Conservation (phyloP, 116 monocot species). For the Phalaenopsis hybrid region DNA sequence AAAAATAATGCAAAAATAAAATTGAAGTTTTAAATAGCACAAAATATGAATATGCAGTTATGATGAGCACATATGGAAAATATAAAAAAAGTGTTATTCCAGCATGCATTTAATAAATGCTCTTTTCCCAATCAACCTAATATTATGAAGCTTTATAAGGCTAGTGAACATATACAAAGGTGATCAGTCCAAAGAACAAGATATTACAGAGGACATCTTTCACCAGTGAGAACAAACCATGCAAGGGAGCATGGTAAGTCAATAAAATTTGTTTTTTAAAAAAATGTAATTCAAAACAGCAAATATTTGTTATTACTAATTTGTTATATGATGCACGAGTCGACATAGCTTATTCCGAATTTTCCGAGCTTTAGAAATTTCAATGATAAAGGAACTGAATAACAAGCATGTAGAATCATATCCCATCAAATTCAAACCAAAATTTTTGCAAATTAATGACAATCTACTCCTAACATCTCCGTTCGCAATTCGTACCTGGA, state of each 20-base stretch:
- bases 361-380: conserved; percentile 48
- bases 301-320: neutral
- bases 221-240: neutral
- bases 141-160: neutral
- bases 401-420: conserved; percentile 31
- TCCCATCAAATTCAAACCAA: conserved; percentile 68
- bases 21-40: neutral
- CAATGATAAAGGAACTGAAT: conserved; percentile 48
- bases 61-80: neutral
- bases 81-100: neutral
- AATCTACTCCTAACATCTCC: conserved; percentile 37
- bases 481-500: conserved; percentile 29
- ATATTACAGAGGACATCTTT: neutral
- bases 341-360: conserved; percentile 21
- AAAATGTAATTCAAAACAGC: neutral
- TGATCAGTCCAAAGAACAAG: neutral
- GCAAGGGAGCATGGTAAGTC: neutral
- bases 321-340: conserved; percentile 12
- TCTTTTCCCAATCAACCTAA: neutral
- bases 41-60: neutral
- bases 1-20: neutral
- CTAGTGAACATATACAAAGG: neutral
- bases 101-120: conserved; percentile 1
- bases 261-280: neutral
- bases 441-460: conserved; percentile 45